Evolutionary conservation across 1,139 yeast species (phyloP).

Genomic region (Kurtzmaniella quercitrusa): DNA sequence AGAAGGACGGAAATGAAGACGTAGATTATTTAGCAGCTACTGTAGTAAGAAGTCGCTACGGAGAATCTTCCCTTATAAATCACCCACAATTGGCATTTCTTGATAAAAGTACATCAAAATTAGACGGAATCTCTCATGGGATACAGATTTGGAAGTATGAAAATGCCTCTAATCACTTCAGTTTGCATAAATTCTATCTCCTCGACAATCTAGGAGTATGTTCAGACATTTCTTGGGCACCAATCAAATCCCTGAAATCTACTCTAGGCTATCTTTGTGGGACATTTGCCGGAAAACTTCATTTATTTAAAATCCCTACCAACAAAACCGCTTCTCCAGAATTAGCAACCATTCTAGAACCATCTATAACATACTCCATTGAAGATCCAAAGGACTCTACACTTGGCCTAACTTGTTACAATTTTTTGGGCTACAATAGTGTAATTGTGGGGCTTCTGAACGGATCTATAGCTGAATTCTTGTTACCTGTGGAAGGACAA

Average conservation of each 20-base stretch:
- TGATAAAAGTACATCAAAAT: conserved; percentile 6
- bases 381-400: conserved; percentile 12
- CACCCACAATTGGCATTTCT: conserved; percentile 33
- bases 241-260: conserved; percentile 15
- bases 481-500: conserved; percentile 26
- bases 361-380: conserved; percentile 26
- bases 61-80: conserved; percentile 20
- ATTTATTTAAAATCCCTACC: conserved; percentile 40
- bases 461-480: conserved; percentile 67
- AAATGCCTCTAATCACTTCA: conserved; percentile 17
- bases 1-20: no score
- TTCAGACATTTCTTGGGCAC: conserved; percentile 51
- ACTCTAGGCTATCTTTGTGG: conserved; percentile 49
- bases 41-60: conserved; percentile 28
- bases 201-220: conserved; percentile 51
- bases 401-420: conserved; percentile 46
- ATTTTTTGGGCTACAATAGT: conserved; percentile 46
- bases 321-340: conserved; percentile 10
- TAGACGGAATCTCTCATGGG: conserved; percentile 25
- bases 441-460: conserved; percentile 60
- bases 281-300: conserved; percentile 56
- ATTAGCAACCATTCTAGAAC: conserved; percentile 19
- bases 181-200: conserved; percentile 28
- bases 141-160: conserved; percentile 48
- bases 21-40: conserved; percentile 50